Evolutionary conservation across 805 yeast species (phyloP).

Genomic region (Cyberlindnera lachancei): DNA sequence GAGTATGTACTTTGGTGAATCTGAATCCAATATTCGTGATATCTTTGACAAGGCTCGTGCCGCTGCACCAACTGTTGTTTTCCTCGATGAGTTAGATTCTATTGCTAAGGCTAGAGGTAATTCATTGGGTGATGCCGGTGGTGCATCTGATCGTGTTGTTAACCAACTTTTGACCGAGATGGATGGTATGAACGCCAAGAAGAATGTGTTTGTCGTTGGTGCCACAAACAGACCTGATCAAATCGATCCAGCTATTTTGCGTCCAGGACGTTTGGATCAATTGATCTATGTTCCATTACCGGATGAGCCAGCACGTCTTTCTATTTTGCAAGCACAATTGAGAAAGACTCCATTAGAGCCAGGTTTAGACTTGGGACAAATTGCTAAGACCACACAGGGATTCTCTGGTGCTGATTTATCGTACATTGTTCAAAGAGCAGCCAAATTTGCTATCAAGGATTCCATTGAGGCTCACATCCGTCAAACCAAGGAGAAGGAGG

Average conservation of each 20-base stretch:
- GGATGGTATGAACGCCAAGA: conserved; percentile 99
- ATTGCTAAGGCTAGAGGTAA: conserved; percentile 97
- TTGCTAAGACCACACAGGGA: conserved; percentile 92
- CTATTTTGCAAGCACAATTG: conserved; percentile 90
- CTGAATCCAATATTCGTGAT: conserved; percentile 95
- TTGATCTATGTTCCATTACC: conserved; percentile 98
- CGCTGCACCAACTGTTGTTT: conserved; percentile 98
- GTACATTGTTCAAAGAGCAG: conserved; percentile 96
- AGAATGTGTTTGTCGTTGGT: conserved; percentile 97
- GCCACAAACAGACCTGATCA: conserved; percentile 99
- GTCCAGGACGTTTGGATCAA: conserved; percentile 99
- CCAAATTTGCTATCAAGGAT: conserved; percentile 97
- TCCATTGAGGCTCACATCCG: conserved; percentile 77
- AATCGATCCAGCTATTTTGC: conserved; percentile 95
- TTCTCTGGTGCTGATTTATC: conserved; percentile 99
- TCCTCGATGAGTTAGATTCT: conserved; percentile 96
- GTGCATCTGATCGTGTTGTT: conserved; percentile 93
- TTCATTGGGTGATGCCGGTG: conserved; percentile 87
- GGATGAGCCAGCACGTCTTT: conserved; percentile 88
- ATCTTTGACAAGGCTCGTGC: conserved; percentile 98
- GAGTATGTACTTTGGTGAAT: conserved; percentile 99
- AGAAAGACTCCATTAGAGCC: conserved; percentile 99
- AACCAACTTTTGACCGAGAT: conserved; percentile 94
- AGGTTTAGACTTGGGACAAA: conserved; percentile 79
- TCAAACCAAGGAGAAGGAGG: conserved; percentile 38